phyloP scores from a whole-genome alignment of 345 rosid species.

The Trapa bicornis region DNA sequence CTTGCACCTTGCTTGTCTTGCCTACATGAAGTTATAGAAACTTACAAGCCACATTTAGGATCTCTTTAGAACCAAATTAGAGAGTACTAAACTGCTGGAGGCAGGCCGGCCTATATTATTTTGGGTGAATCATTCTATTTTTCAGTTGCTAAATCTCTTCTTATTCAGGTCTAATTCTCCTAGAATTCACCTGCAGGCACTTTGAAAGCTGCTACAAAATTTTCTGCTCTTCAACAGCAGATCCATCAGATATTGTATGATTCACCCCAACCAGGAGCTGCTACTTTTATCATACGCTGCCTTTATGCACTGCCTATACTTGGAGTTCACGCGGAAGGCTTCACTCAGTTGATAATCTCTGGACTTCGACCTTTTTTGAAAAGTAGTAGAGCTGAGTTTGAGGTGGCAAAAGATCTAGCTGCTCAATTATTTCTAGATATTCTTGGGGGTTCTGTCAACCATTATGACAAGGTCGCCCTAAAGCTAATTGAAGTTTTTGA shows the following conservation, averaged over 20 bases:
- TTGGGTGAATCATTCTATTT: neutral
- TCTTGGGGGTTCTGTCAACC: constrained; percentile 35
- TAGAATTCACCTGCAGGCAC: constrained; percentile 36
- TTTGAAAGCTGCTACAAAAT: constrained; percentile 58
- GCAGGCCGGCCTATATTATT: neutral
- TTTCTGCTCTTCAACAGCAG: constrained; percentile 59
- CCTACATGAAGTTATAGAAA: neutral
- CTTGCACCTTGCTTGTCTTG: neutral
- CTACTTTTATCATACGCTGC: constrained; percentile 52
- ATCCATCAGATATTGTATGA: constrained; percentile 43
- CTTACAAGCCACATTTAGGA: neutral
- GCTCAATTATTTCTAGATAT: constrained; percentile 44
- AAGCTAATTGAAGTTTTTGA: constrained; percentile 53
- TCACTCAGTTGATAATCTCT: constrained; percentile 79
- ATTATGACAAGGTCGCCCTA: constrained; percentile 47
- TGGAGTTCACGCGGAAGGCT: constrained; percentile 59
- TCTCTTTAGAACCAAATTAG: neutral
- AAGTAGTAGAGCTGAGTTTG: constrained; percentile 24
- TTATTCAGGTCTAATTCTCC: neutral
- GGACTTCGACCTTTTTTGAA: constrained; percentile 58
- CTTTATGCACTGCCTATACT: constrained; percentile 59
- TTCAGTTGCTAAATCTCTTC: neutral
- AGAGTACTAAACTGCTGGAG: neutral
- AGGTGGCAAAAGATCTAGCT: constrained; percentile 45
- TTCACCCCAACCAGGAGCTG: constrained; percentile 42